phyloP scores from a whole-genome alignment of 2,329 filamentous ascomycete species.

The Chalara sp. region DNA sequence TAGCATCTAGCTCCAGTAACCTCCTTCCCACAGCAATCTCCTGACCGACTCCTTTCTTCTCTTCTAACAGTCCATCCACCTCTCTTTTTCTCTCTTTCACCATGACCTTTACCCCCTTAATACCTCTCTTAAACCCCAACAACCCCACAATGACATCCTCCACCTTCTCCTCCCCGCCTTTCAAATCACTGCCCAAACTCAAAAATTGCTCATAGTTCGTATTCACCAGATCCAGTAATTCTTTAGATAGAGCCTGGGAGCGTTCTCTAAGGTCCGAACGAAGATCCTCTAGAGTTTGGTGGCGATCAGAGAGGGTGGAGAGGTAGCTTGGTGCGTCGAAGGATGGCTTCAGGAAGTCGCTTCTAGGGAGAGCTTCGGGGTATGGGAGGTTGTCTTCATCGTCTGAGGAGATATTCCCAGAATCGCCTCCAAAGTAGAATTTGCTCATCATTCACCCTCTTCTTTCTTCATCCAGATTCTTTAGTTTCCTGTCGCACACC shows the following conservation, averaged over 20 bases:
- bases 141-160: constrained; percentile 85
- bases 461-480: background rate
- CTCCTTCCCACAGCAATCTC: constrained; percentile 55
- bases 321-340: constrained; percentile 83
- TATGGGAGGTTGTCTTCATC: constrained; percentile 76
- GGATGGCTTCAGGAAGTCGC: constrained; percentile 68
- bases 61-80: constrained; percentile 53
- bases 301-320: constrained; percentile 73
- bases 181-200: constrained; percentile 70
- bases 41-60: constrained; percentile 57
- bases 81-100: constrained; percentile 60
- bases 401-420: constrained; percentile 23
- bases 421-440: constrained; percentile 35
- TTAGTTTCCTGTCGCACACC: no score
- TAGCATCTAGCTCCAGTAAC: constrained; percentile 61
- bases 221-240: constrained; percentile 92
- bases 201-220: constrained; percentile 91
- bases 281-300: constrained; percentile 93
- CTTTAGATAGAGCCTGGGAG: constrained; percentile 70
- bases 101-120: constrained; percentile 63
- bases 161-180: constrained; percentile 84
- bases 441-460: constrained; percentile 33
- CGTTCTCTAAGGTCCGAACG: constrained; percentile 79
- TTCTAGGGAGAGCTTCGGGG: constrained; percentile 73
- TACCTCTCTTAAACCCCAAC: constrained; percentile 75